phyloP scores from a whole-genome alignment of 495 filamentous ascomycete species.

The Tuber melanosporum region DNA sequence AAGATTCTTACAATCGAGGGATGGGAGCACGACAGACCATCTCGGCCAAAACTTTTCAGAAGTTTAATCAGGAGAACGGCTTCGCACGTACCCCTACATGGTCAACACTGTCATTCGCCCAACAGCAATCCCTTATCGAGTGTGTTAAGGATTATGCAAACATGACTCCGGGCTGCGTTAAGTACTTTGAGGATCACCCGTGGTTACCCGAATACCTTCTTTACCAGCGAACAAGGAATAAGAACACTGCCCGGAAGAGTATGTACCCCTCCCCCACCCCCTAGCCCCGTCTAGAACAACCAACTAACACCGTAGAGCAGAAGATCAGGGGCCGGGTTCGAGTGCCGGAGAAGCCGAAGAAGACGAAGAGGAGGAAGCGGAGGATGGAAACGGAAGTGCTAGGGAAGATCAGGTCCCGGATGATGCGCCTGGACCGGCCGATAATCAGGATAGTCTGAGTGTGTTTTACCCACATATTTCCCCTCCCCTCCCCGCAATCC shows the following conservation, averaged over 20 bases:
- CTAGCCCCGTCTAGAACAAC: neutral
- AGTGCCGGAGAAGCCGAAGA: neutral
- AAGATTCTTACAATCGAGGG: neutral
- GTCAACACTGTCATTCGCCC: neutral
- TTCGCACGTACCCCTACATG: neutral
- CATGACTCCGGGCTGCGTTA: neutral
- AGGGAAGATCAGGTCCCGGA: neutral
- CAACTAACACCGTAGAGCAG: conserved; percentile 1
- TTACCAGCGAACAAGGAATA: conserved; percentile 1
- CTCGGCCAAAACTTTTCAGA: conserved; percentile 2
- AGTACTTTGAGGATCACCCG: conserved; percentile 4
- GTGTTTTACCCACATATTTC: conserved; percentile 2
- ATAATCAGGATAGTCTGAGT: neutral
- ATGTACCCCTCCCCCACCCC: neutral
- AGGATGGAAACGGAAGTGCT: conserved; percentile 1
- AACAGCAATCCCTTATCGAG: neutral
- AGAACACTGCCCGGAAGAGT: conserved; percentile 1
- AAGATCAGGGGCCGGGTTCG: neutral
- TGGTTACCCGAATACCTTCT: conserved; percentile 1
- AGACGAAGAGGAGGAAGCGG: neutral
- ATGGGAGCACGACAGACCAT: conserved; percentile 1
- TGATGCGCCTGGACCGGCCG: neutral
- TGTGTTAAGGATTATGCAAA: neutral
- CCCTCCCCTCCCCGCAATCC: neutral
- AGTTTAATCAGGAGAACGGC: neutral